phyloP scores from a whole-genome alignment of 2,329 filamentous ascomycete genomes.

The Emydomyces testavorans region DNA sequence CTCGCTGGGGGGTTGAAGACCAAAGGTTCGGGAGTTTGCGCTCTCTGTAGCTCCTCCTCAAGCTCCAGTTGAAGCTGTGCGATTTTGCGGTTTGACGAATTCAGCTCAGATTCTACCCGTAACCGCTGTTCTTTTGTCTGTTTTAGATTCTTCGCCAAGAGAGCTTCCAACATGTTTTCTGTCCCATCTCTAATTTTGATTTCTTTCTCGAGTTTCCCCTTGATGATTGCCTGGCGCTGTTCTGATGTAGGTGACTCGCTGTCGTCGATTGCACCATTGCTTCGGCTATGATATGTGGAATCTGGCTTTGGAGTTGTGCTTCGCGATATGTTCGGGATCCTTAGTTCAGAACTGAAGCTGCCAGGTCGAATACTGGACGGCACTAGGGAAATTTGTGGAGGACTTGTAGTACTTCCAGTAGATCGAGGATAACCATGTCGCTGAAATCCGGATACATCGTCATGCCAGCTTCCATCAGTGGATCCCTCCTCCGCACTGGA shows the following conservation, averaged over 20 bases:
- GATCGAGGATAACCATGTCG: conserved; percentile 44
- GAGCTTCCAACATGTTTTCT: conserved; percentile 91
- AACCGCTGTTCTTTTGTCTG: conserved; percentile 77
- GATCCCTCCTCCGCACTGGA: conserved; percentile 32
- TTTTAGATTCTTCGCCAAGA: conserved; percentile 90
- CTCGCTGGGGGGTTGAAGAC: conserved; percentile 41
- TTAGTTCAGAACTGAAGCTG: conserved; percentile 82
- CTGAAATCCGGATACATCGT: conserved; percentile 23
- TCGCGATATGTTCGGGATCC: conserved; percentile 54
- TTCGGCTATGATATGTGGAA: conserved; percentile 39
- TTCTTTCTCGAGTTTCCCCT: conserved; percentile 83
- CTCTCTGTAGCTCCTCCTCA: conserved; percentile 49
- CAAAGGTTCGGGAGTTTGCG: conserved; percentile 41
- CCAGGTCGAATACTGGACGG: conserved; percentile 63
- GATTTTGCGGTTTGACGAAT: conserved; percentile 66
- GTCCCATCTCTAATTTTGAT: conserved; percentile 96
- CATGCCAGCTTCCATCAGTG: conserved; percentile 31
- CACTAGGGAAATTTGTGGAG: conserved; percentile 57
- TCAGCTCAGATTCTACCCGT: conserved; percentile 77
- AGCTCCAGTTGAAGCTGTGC: conserved; percentile 48
- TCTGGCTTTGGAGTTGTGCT: conserved; percentile 46
- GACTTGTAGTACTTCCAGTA: conserved; percentile 49
- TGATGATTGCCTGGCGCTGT: conserved; percentile 61
- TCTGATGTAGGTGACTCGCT: conserved; percentile 52
- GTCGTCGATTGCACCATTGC: conserved; percentile 46